Base-by-base conservation (phyloP, 1,139 yeast species). In the Hansenula lynferdii region DNA sequence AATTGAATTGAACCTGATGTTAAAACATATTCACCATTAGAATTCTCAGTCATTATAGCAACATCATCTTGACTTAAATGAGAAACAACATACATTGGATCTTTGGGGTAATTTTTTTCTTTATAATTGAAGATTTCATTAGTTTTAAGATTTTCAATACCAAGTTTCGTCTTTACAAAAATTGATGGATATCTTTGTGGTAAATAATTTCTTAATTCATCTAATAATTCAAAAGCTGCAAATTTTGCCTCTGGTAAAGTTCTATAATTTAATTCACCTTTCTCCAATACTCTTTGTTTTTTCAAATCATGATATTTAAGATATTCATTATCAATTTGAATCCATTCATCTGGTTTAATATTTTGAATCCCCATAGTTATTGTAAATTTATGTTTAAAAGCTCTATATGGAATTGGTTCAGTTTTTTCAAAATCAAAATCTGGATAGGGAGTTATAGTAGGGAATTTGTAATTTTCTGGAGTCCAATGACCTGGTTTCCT, bases 291-390 rank as follows among this genome's bases (percentile, higher is more conserved):
- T 43, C 83, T 60, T 38, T 62, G 59, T 31, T 71, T 43, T 56
- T 78, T 78, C 33, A 71, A 65, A 21, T 66, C 49, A 52, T 78
- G 82, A 48, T 53, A 77, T 46, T 67, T 69, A 37, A 45, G 49
- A 80, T 81, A 78, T 55, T 78, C 76, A 45, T 71, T 75, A 54
- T 78, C 84, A 38, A 77, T 77, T 80, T 78, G 81, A 47, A 78
- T 69, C 84, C 83, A 77, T 35, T 61, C 59, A 41, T 69, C 59
- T 71, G 74, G 74, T 32, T 74, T 72, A 77, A 77, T 70, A 42
- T 61, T 62, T 44, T 81, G 59, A 31, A 76, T 75, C 18, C 81
- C 82, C 82, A 76, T 77, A 33, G 76, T 76, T 32, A 62, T 53
- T 30, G 50, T 53, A 48, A 75, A 75, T 41, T 69, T 72, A 54